These are phyloP conservation scores for Chrysosporium keratinophilum DNA, from an alignment of 2,329 filamentous ascomycete species.

Conservation along the genomic window DNA sequence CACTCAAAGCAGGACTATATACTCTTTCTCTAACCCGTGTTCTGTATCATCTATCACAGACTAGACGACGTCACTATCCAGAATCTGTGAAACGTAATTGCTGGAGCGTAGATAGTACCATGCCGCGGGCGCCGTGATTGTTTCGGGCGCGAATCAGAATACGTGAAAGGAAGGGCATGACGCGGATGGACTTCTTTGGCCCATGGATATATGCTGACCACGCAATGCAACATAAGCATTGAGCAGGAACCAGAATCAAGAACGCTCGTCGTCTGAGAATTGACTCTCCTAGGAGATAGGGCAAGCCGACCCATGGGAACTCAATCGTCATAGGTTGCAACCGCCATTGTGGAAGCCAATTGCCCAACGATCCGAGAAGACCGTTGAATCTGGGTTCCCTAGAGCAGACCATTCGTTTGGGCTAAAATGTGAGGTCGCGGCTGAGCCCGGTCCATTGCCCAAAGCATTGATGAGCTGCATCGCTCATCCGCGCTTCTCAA, in stretches of 20 bases:
- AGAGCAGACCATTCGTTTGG: not conserved
- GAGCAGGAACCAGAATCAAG: too few relatives aligned
- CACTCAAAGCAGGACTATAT: slow-evolving; percentile 1
- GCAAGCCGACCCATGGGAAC: not conserved
- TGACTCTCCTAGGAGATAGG: not conserved
- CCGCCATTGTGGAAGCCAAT: not conserved
- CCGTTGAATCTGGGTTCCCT: not conserved
- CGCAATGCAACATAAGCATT: too few relatives aligned
- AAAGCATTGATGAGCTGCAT: too few relatives aligned
- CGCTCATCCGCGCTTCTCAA: too few relatives aligned
- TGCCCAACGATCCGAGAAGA: too few relatives aligned
- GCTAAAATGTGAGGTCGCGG: not conserved
- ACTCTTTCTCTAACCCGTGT: not conserved
- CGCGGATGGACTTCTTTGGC: too few relatives aligned
- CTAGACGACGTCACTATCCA: slow-evolving; percentile 6
- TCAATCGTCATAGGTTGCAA: not conserved
- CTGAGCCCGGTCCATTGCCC: too few relatives aligned
- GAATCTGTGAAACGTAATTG: not conserved
- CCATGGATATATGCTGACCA: too few relatives aligned
- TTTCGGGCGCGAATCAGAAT: too few relatives aligned
- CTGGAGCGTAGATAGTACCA: not conserved
- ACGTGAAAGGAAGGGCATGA: too few relatives aligned
- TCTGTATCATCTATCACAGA: not conserved
- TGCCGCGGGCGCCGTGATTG: too few relatives aligned
- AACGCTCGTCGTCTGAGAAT: too few relatives aligned